Evolutionary conservation across 176 grass and related monocot genomes (phyloP).

Genomic region (Thalia dealbata): DNA sequence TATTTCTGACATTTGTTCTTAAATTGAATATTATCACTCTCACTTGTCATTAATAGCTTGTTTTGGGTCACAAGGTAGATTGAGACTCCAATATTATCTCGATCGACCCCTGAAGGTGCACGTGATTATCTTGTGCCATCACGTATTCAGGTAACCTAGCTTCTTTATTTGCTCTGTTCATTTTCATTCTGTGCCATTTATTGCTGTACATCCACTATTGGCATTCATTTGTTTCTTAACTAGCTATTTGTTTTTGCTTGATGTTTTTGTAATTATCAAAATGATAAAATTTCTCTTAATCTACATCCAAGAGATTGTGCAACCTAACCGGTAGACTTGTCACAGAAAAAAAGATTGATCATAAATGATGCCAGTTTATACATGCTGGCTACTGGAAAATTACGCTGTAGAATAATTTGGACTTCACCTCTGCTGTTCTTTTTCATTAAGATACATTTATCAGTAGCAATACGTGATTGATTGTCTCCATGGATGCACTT

Average conservation of each 20-base stretch:
- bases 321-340: too few species aligned
- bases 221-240: not conserved
- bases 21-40: not conserved
- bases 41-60: conserved; percentile 3
- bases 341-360: too few species aligned
- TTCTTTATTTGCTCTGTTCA: not conserved
- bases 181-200: not conserved
- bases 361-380: too few species aligned
- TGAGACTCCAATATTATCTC: conserved; percentile 99
- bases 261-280: not conserved
- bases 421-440: too few species aligned
- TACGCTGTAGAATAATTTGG: too few species aligned
- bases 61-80: conserved; percentile 86
- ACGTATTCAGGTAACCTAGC: conserved; percentile 84
- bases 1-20: not conserved
- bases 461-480: too few species aligned
- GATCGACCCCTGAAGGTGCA: conserved; percentile 93
- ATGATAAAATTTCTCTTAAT: not conserved
- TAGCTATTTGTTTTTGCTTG: not conserved
- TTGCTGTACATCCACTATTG: not conserved
- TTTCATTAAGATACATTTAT: too few species aligned
- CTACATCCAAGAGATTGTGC: too few species aligned
- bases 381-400: too few species aligned
- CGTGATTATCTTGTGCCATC: conserved; percentile 98
- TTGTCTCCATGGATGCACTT: too few species aligned